A percentile compares a stretch with the other conserved stretches of the same genome.
Conservation (phyloP, 805 yeast genomes). For the Hanseniaspora taiwanica region DNA sequence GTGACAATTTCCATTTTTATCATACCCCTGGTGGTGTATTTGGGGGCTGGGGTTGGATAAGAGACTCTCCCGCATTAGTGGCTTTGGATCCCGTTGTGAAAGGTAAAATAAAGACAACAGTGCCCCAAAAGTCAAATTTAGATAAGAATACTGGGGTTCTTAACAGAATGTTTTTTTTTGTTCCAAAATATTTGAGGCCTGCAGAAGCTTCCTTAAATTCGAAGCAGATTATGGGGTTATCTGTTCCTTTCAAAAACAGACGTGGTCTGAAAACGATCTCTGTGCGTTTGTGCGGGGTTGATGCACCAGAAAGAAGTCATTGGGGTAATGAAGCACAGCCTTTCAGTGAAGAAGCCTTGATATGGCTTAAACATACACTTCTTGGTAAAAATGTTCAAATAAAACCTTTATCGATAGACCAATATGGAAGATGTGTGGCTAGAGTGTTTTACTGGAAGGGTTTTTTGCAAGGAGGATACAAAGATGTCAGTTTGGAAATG, state of each 20-base stretch:
- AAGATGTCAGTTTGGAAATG: constrained; percentile 84
- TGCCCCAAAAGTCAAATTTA: too few species aligned
- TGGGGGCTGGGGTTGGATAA: constrained; percentile 90
- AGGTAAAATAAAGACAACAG: too few species aligned
- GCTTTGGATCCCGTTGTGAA: not conserved
- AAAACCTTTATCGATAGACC: constrained; percentile 73
- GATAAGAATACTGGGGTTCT: too few species aligned
- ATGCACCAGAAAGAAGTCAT: constrained; percentile 93
- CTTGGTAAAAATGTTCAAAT: constrained; percentile 58
- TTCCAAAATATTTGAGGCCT: too few species aligned
- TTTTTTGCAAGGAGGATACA: constrained; percentile 44
- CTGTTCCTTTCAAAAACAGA: constrained; percentile 18
- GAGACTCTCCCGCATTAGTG: constrained; percentile 43
- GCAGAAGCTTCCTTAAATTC: too few species aligned
- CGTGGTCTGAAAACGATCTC: constrained; percentile 43
- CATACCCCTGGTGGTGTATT: constrained; percentile 87
- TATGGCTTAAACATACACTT: constrained; percentile 58
- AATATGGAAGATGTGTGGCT: constrained; percentile 79
- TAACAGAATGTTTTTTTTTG: too few species aligned
- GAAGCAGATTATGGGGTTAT: constrained; percentile 15
- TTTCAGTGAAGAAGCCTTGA: constrained; percentile 67
- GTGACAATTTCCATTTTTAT: constrained; percentile 83
- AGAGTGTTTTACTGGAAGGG: constrained; percentile 41
- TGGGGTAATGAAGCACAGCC: constrained; percentile 92
- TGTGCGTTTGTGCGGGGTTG: constrained; percentile 81